A percentile compares a stretch with the other conserved stretches of the same genome.
phyloP scores from a whole-genome alignment of 768 basidiomycete genomes.

The Psilocybe cyanescens region DNA sequence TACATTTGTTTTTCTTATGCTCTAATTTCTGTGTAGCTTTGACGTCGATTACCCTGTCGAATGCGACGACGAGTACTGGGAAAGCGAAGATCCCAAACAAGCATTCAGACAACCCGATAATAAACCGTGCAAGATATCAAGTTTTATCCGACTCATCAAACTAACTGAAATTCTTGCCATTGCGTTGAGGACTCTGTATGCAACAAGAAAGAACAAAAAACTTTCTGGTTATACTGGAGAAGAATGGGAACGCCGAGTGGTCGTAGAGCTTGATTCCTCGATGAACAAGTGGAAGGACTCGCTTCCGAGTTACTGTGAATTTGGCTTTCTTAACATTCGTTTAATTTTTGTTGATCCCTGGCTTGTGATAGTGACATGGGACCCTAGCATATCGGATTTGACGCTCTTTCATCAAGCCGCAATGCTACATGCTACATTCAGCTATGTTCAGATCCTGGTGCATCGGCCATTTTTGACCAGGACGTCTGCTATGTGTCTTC shows the following conservation, averaged over 20 bases:
- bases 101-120: slow-evolving; percentile 66
- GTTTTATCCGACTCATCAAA: slow-evolving; percentile 56
- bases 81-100: slow-evolving; percentile 45
- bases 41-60: slow-evolving; percentile 70
- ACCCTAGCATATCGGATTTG: slow-evolving; percentile 33
- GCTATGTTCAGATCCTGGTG: slow-evolving; percentile 64
- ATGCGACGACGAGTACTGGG: slow-evolving; percentile 52
- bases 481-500: slow-evolving; percentile 42
- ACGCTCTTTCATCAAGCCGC: slow-evolving; percentile 55
- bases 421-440: slow-evolving; percentile 40
- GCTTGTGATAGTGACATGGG: slow-evolving; percentile 38
- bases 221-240: slow-evolving; percentile 44
- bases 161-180: slow-evolving; percentile 65
- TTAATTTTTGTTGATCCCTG: not conserved
- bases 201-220: slow-evolving; percentile 42
- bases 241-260: slow-evolving; percentile 58
- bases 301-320: slow-evolving; percentile 58
- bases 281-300: slow-evolving; percentile 64
- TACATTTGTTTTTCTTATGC: not conserved
- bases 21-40: slow-evolving; percentile 43
- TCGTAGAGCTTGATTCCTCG: slow-evolving; percentile 64
- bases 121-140: slow-evolving; percentile 56
- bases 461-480: slow-evolving; percentile 70
- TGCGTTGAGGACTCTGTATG: slow-evolving; percentile 59
- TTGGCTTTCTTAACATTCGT: not conserved